phyloP scores from a whole-genome alignment of 2,329 filamentous ascomycete species.

The Xylaria sp. region DNA sequence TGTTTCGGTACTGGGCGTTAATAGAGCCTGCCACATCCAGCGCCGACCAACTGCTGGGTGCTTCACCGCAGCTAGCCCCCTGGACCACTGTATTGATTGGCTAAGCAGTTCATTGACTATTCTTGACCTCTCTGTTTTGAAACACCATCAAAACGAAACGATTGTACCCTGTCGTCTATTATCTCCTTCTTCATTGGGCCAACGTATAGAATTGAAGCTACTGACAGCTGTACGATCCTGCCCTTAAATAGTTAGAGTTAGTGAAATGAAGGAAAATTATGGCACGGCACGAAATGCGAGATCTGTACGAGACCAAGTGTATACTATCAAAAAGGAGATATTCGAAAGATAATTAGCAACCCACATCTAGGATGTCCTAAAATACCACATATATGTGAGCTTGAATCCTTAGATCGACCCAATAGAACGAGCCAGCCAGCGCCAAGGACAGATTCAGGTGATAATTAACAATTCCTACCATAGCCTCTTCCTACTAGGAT shows the following conservation, averaged over 20 bases:
- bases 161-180: slow-evolving; percentile 17
- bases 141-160: slow-evolving; percentile 39
- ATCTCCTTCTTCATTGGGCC: slow-evolving; percentile 24
- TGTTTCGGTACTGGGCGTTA: slow-evolving; percentile 23
- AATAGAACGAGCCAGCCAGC: background rate
- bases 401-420: slow-evolving; percentile 3
- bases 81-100: slow-evolving; percentile 34
- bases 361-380: background rate
- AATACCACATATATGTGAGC: background rate
- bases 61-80: slow-evolving; percentile 13
- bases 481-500: slow-evolving; percentile 5
- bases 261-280: background rate
- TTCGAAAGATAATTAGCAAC: background rate
- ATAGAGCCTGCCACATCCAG: slow-evolving; percentile 3
- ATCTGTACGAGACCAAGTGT: background rate
- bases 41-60: background rate
- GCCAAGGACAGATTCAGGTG: background rate
- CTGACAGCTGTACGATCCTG: background rate
- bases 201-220: background rate
- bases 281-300: background rate
- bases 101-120: slow-evolving; percentile 15
- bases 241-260: background rate
- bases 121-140: slow-evolving; percentile 32
- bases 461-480: slow-evolving; percentile 10
- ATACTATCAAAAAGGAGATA: background rate